Percentiles rank a stretch among this genome's conserved stretches.
Conservation (phyloP, 169 alveolate genomes). For the Plasmodium yoelii region DNA sequence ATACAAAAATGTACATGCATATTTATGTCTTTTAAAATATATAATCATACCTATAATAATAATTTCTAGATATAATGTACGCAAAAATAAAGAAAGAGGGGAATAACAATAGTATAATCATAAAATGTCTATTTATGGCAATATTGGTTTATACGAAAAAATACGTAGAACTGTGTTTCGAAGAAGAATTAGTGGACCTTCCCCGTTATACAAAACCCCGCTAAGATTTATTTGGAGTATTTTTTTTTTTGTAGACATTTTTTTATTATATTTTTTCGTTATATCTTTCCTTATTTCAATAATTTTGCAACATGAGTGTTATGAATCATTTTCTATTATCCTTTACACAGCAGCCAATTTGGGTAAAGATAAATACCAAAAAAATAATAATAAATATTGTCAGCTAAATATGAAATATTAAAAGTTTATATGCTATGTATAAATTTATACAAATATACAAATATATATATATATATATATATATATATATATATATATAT, state of each 20-base stretch:
- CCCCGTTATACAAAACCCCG: slow-evolving; percentile 74
- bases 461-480: too few species aligned
- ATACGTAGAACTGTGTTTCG: slow-evolving; percentile 49
- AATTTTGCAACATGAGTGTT: slow-evolving; percentile 47
- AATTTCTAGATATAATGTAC: too few species aligned
- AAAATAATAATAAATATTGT: background rate
- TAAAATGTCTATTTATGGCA: slow-evolving; percentile 14
- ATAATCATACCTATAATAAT: too few species aligned
- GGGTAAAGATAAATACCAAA: slow-evolving; percentile 19
- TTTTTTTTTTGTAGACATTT: slow-evolving; percentile 58
- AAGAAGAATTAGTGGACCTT: slow-evolving; percentile 67
- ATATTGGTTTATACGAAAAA: slow-evolving; percentile 43
- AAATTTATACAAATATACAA: background rate
- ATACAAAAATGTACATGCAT: too few species aligned
- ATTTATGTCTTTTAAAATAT: too few species aligned
- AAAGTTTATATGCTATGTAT: background rate
- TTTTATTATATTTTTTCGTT: slow-evolving; percentile 44
- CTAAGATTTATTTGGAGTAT: slow-evolving; percentile 59
- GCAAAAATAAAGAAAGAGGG: background rate
- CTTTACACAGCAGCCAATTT: slow-evolving; percentile 37
- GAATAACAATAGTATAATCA: background rate
- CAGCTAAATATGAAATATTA: too few species aligned
- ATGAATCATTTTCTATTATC: slow-evolving; percentile 38
- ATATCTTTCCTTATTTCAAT: slow-evolving; percentile 48
- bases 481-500: background rate